phyloP scores from a whole-genome alignment of 805 yeast genomes.

The Kazachstania martiniae region DNA sequence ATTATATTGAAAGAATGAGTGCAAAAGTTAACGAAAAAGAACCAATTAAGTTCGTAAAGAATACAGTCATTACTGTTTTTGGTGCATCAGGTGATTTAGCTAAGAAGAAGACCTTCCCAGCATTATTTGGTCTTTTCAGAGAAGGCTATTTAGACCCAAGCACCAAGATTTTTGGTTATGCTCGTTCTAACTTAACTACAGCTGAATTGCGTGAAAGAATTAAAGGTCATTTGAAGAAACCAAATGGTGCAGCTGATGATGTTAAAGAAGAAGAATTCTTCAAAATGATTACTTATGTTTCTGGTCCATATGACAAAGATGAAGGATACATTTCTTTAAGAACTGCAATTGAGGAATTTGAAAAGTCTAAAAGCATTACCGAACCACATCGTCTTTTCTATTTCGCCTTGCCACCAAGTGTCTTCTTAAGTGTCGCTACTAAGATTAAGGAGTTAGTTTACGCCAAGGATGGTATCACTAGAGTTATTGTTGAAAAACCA shows the following conservation, averaged over 20 bases:
- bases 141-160: conserved; percentile 66
- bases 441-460: conserved; percentile 62
- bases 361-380: conserved; percentile 33
- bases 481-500: conserved; percentile 92
- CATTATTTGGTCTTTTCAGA: conserved; percentile 62
- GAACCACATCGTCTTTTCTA: conserved; percentile 77
- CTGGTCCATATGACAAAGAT: conserved; percentile 71
- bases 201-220: conserved; percentile 63
- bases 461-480: conserved; percentile 55
- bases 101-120: conserved; percentile 90
- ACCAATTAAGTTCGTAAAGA: conserved; percentile 40
- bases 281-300: conserved; percentile 50
- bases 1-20: no score
- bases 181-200: conserved; percentile 63
- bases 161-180: conserved; percentile 80
- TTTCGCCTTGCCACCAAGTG: conserved; percentile 91
- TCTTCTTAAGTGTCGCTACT: conserved; percentile 67
- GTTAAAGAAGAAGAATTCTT: conserved; percentile 53
- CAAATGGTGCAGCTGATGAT: conserved; percentile 33
- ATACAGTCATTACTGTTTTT: conserved; percentile 68
- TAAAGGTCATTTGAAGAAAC: conserved; percentile 46
- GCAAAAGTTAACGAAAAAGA: no score
- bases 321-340: conserved; percentile 61
- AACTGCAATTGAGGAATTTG: conserved; percentile 46
- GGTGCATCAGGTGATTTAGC: conserved; percentile 96